Percentiles rank a stretch among this genome's conserved stretches.
Evolutionary conservation across 1,284 basidiomycete genomes (phyloP).

Genomic region (Pascua sp.): DNA sequence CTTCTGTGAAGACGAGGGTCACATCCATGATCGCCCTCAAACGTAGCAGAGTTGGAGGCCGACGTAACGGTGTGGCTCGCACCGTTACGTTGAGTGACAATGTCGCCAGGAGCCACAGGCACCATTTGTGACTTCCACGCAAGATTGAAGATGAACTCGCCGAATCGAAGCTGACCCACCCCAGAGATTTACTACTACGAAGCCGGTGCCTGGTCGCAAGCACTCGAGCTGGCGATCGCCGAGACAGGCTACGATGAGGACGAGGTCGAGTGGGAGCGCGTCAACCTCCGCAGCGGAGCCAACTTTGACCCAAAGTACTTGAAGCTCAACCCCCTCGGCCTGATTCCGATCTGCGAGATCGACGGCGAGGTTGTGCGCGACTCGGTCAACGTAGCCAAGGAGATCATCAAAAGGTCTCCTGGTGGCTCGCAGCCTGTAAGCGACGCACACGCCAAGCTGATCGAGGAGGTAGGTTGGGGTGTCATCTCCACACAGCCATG

Average conservation of each 20-base stretch:
- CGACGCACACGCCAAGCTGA: conserved; percentile 20
- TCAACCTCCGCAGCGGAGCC: conserved; percentile 51
- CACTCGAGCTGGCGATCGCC: conserved; percentile 38
- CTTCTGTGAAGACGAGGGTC: too few species aligned
- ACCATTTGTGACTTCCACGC: too few species aligned
- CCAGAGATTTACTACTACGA: conserved; percentile 32
- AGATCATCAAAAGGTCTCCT: conserved; percentile 30
- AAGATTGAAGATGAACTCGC: too few species aligned
- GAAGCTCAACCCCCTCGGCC: conserved; percentile 57
- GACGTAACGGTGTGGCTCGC: too few species aligned
- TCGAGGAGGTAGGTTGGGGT: background rate
- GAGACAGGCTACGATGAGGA: conserved; percentile 34
- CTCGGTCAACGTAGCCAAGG: conserved; percentile 21
- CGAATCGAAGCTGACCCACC: too few species aligned
- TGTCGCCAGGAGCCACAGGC: too few species aligned
- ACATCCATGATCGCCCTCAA: too few species aligned
- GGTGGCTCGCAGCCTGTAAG: conserved; percentile 36
- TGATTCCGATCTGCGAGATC: conserved; percentile 55
- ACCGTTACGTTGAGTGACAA: too few species aligned
- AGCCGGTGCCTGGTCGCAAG: conserved; percentile 41
- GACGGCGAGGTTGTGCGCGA: conserved; percentile 41
- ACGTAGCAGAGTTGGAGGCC: too few species aligned
- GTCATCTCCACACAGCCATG: conserved; percentile 45
- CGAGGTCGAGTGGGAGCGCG: conserved; percentile 28
- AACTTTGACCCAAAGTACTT: conserved; percentile 63